phyloP scores from a whole-genome alignment of 2,329 filamentous ascomycete genomes.

The Botrytis tulipae region DNA sequence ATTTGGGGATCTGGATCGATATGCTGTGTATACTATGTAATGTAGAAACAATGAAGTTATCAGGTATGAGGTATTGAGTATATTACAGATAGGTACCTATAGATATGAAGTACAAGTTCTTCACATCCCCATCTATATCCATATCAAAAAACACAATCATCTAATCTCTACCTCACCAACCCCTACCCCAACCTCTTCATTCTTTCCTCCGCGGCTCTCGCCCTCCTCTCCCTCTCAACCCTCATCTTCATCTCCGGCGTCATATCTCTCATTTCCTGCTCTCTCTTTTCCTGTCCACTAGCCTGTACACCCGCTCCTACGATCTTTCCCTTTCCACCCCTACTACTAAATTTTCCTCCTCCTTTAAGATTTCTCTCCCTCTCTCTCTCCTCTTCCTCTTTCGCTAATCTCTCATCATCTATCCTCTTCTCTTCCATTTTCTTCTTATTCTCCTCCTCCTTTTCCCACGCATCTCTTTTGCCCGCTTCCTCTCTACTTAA shows the following conservation, averaged over 20 bases:
- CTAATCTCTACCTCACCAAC: neutral
- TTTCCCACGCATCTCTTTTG: slow-evolving; percentile 66
- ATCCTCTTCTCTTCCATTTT: slow-evolving; percentile 67
- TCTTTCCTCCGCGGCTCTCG: slow-evolving; percentile 87
- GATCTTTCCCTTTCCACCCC: slow-evolving; percentile 50
- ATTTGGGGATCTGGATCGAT: no score
- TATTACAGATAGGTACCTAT: neutral
- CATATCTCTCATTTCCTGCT: slow-evolving; percentile 80
- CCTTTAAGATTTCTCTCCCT: slow-evolving; percentile 37
- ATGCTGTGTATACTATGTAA: no score
- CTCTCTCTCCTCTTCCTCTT: slow-evolving; percentile 48
- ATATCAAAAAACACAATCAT: neutral
- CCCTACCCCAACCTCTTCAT: slow-evolving; percentile 48
- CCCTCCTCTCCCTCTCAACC: slow-evolving; percentile 84
- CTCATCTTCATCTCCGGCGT: slow-evolving; percentile 83
- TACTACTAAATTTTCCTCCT: slow-evolving; percentile 39
- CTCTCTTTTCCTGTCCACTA: slow-evolving; percentile 64
- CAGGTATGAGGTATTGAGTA: no score
- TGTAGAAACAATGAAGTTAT: no score
- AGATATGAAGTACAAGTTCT: neutral
- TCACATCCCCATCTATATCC: no score
- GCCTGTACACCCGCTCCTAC: slow-evolving; percentile 35
- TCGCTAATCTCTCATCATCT: slow-evolving; percentile 67
- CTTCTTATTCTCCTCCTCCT: slow-evolving; percentile 63
- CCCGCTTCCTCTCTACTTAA: slow-evolving; percentile 72